These are phyloP conservation scores for Chlorella sp. DNA, from an alignment of 139 green algal species.

Conservation along the genomic window DNA sequence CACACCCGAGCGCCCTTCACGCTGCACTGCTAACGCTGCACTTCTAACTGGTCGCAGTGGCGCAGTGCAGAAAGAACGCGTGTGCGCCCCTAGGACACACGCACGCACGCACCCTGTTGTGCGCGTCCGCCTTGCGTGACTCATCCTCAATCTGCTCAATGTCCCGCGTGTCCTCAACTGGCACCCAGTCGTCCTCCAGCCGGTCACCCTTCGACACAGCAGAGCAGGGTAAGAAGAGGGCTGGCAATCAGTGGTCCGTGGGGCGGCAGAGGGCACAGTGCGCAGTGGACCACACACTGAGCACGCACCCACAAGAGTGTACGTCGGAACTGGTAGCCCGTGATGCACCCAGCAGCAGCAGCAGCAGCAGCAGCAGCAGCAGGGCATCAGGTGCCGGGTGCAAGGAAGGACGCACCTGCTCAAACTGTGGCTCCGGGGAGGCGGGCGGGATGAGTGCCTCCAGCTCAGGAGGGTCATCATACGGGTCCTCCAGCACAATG, in stretches of 20 bases:
- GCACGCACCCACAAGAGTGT: too few species aligned
- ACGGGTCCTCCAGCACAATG: slow-evolving; percentile 95
- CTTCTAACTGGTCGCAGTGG: too few species aligned
- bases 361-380: neutral
- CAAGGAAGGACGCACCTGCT: slow-evolving; percentile 32
- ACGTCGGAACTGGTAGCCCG: too few species aligned
- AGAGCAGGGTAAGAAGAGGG: too few species aligned
- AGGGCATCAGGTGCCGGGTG: neutral
- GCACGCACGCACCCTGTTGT: slow-evolving; percentile 34
- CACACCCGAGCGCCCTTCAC: too few species aligned
- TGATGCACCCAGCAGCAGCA: neutral
- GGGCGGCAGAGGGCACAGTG: too few species aligned
- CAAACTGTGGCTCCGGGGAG: slow-evolving; percentile 63
- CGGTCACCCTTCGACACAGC: slow-evolving; percentile 76
- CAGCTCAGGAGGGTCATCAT: slow-evolving; percentile 78
- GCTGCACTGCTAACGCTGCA: too few species aligned
- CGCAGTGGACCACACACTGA: too few species aligned
- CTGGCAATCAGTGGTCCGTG: too few species aligned
- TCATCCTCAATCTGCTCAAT: slow-evolving; percentile 80
- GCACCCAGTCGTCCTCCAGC: slow-evolving; percentile 95
- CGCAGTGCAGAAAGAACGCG: too few species aligned
- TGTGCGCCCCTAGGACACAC: too few species aligned
- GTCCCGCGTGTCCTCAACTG: slow-evolving; percentile 58
- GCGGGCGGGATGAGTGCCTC: slow-evolving; percentile 72
- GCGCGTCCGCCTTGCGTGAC: slow-evolving; percentile 68